Percentiles rank a stretch among this genome's conserved stretches.
phyloP scores from a whole-genome alignment of 139 green algal species.

The Volvox africanus region DNA sequence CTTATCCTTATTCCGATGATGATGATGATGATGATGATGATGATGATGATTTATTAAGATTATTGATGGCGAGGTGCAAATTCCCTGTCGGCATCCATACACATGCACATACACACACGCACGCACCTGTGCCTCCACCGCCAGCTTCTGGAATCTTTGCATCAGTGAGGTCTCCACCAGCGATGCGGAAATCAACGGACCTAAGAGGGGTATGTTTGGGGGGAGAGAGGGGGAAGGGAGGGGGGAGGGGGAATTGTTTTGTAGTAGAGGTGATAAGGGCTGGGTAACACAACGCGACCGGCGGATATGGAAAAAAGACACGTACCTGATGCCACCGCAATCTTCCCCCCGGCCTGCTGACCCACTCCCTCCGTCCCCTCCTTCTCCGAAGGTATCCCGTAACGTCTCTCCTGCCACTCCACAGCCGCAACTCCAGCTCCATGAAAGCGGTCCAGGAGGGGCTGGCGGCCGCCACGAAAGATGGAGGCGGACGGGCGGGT shows the following conservation, averaged over 20 bases:
- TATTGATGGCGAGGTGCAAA: background rate
- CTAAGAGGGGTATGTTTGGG: conserved; percentile 46
- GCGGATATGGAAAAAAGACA: background rate
- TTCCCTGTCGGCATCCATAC: background rate
- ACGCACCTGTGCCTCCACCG: conserved; percentile 63
- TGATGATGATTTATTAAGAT: background rate
- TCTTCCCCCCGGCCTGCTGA: background rate
- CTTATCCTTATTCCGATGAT: background rate
- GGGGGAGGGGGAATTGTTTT: background rate
- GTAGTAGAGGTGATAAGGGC: background rate
- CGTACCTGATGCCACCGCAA: conserved; percentile 7
- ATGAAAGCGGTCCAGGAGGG: background rate
- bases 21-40: no score
- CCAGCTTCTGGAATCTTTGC: conserved; percentile 71
- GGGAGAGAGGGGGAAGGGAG: background rate
- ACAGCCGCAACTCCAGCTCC: background rate
- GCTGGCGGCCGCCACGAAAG: background rate
- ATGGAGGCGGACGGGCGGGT: background rate
- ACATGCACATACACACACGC: background rate
- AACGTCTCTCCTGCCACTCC: background rate
- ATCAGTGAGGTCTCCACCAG: conserved; percentile 78
- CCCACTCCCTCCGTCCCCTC: background rate
- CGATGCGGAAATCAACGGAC: conserved; percentile 64
- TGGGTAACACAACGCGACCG: background rate
- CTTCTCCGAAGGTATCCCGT: no score